phyloP scores from a whole-genome alignment of 2,329 filamentous ascomycete genomes.

The Alternaria longipes region DNA sequence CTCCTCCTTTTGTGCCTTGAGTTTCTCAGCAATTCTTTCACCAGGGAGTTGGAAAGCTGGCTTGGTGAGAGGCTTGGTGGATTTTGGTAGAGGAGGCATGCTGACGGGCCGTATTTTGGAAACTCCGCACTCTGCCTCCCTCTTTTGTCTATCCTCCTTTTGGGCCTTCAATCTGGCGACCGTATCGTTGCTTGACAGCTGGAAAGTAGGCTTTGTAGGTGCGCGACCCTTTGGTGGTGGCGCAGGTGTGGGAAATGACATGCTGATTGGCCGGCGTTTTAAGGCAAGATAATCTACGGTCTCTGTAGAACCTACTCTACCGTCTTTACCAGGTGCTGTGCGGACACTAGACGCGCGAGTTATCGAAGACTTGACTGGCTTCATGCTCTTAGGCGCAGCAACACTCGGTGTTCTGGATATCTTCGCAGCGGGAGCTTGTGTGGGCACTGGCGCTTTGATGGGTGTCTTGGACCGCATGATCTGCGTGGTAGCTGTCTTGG shows the following conservation, averaged over 20 bases:
- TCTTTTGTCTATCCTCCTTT: slow-evolving; percentile 58
- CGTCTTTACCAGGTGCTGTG: slow-evolving; percentile 31
- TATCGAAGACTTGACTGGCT: slow-evolving; percentile 36
- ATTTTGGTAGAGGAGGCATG: slow-evolving; percentile 59
- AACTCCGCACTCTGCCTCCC: slow-evolving; percentile 51
- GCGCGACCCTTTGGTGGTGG: slow-evolving; percentile 59
- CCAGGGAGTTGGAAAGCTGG: slow-evolving; percentile 63
- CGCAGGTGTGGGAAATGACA: slow-evolving; percentile 58
- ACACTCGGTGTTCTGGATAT: slow-evolving; percentile 40
- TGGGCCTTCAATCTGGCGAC: slow-evolving; percentile 63
- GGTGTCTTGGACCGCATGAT: slow-evolving; percentile 14
- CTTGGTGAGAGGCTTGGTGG: slow-evolving; percentile 60
- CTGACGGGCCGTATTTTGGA: slow-evolving; percentile 54
- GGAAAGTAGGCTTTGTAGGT: slow-evolving; percentile 61
- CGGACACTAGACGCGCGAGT: slow-evolving; percentile 42
- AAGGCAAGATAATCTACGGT: slow-evolving; percentile 52
- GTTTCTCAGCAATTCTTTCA: slow-evolving; percentile 57
- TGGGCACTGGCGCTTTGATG: slow-evolving; percentile 20
- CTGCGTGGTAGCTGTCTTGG: slow-evolving; percentile 16
- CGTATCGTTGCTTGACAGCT: slow-evolving; percentile 62
- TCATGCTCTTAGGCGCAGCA: slow-evolving; percentile 40
- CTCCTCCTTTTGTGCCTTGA: slow-evolving; percentile 47
- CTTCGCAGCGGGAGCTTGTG: slow-evolving; percentile 19
- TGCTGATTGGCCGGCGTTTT: slow-evolving; percentile 58
- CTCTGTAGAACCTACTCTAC: slow-evolving; percentile 34